Evolutionary conservation across 345 rosid species (phyloP), one percentile per base, ranked within the genome.

Genomic region (Arabidopsis suecica): DNA sequence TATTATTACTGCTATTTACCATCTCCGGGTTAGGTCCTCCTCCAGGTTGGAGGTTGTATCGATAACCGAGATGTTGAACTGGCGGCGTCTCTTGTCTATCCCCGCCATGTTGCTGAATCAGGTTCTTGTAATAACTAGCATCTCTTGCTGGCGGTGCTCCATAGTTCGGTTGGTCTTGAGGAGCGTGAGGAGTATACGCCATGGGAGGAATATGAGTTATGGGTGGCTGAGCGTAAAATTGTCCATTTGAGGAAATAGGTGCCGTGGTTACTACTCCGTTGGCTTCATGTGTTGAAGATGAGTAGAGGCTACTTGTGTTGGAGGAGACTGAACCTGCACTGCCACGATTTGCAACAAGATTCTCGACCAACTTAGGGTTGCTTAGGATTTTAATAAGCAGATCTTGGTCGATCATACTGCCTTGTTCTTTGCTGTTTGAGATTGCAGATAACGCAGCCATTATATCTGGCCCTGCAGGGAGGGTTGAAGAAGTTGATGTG

Each of bases 81-180:
- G 78, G 73, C 8, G 61, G 79, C 0, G 36, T 50, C 68, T 90
- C 97, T 68, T 83, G 93, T 79, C 93, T 87, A 59, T 96, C 99
- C 16, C 85, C 99, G 45, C 99, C 99, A 75, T 95, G 99, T 59
- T 91, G 96, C 86, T 95, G 98, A 78, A 95, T 93, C 88, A 95
- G 77, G 88, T 82, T 93, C 83, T 95, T 95, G 69, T 89, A 95
- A 75, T 95, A 95, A 78, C 81, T 90, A 59, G 89, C 40, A 65
- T 93, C 97, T 76, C 86, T 92, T 5, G 88, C 78, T 28, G 79
- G 89, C 16, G 90, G 71, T 53, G 69, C 74, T 41, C 84, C 87
- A 4, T 60, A 75, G 51, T 86, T 68, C n/a, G 85, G 71, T 0
- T 80, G 78, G 11, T 83, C 69, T 18, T 84, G 62, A 11, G 86